phyloP scores from a whole-genome alignment of 1,284 basidiomycete genomes.

The Ceratobasidium sp. region DNA sequence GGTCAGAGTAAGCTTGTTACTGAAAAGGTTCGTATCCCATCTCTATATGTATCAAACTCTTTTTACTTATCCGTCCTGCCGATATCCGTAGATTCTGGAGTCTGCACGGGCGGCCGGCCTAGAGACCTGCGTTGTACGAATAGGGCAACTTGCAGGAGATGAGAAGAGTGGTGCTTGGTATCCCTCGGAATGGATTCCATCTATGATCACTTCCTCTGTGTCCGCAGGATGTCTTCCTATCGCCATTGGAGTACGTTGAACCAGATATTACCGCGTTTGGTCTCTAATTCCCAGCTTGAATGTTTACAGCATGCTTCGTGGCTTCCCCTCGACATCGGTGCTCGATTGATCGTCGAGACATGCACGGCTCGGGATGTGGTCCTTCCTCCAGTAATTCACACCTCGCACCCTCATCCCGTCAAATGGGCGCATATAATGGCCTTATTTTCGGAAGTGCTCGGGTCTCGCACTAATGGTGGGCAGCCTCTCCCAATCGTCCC shows the following conservation, averaged over 20 bases:
- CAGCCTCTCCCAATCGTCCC: conserved; percentile 49
- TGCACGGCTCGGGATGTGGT: not conserved
- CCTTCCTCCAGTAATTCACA: conserved; percentile 46
- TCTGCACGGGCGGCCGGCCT: conserved; percentile 13
- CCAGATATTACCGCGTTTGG: too few relatives aligned
- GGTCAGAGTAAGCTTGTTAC: conserved; percentile 43
- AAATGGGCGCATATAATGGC: conserved; percentile 48
- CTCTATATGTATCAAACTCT: not conserved
- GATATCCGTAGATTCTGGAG: conserved; percentile 5
- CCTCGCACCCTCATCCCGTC: conserved; percentile 51
- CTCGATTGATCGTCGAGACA: conserved; percentile 51
- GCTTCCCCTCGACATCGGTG: conserved; percentile 53
- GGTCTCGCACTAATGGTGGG: not conserved
- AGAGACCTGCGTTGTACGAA: conserved; percentile 26
- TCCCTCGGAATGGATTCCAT: conserved; percentile 40
- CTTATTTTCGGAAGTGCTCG: conserved; percentile 48
- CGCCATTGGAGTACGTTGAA: conserved; percentile 23
- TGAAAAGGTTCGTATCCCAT: conserved; percentile 30
- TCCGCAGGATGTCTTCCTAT: conserved; percentile 9
- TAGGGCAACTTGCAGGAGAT: conserved; percentile 43
- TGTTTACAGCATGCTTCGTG: conserved; percentile 50
- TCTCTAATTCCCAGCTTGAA: too few relatives aligned
- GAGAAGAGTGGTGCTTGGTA: conserved; percentile 41
- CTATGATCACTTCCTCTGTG: conserved; percentile 20
- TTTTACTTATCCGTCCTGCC: not conserved